These are phyloP conservation scores for Wickerhamiella sergipiensis DNA, from an alignment of 805 yeast genomes.

Conservation along the genomic window DNA sequence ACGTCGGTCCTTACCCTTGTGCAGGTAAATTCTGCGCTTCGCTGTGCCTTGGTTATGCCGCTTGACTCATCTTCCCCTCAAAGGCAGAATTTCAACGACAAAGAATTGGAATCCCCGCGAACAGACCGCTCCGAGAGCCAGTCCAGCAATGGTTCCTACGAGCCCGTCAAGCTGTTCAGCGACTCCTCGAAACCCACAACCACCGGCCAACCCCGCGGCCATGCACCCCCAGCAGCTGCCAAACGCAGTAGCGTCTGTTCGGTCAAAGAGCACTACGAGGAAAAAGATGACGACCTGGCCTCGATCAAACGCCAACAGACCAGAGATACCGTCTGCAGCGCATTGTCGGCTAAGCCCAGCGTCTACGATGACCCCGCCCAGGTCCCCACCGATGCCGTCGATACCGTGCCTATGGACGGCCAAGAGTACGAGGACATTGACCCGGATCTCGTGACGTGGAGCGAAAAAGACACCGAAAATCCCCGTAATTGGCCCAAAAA, in stretches of 20 bases:
- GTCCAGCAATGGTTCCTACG: neutral
- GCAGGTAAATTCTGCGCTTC: neutral
- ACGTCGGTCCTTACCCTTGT: neutral
- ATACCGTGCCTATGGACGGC: slow-evolving; percentile 29
- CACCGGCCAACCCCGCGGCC: neutral
- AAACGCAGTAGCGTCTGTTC: slow-evolving; percentile 7
- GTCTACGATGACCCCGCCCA: slow-evolving; percentile 12
- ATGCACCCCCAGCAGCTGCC: neutral
- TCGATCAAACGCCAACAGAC: slow-evolving; percentile 32
- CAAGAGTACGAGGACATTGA: slow-evolving; percentile 40
- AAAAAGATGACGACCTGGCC: slow-evolving; percentile 26
- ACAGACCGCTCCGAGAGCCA: neutral
- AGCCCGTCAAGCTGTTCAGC: neutral
- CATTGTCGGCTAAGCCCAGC: slow-evolving; percentile 8
- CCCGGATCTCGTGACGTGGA: slow-evolving; percentile 60
- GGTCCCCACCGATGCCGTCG: slow-evolving; percentile 18
- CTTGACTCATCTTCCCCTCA: neutral
- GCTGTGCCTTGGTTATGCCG: neutral
- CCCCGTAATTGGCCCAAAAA: slow-evolving; percentile 48
- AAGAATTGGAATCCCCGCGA: neutral
- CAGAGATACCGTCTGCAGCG: slow-evolving; percentile 28
- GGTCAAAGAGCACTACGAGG: slow-evolving; percentile 29
- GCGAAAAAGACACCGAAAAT: slow-evolving; percentile 42
- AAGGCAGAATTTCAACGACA: neutral
- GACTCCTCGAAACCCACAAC: neutral